Evolutionary conservation across 148 eudicot genomes (phyloP), one percentile per base, ranked within the genome.

Genomic region (Fagopyrum homotropicum): DNA sequence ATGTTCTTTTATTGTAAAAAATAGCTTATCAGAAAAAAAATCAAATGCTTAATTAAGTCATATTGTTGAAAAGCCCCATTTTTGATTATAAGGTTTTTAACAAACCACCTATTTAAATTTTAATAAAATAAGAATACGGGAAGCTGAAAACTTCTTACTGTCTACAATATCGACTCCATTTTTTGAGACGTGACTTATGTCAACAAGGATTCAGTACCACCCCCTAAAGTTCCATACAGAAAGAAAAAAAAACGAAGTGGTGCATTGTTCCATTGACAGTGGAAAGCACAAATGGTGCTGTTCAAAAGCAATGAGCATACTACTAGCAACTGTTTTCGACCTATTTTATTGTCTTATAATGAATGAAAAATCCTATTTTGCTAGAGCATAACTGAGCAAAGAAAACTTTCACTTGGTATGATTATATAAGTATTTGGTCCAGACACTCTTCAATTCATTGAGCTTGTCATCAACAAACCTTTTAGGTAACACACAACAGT

Each of bases 391-490:
- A 57, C 9, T 17, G 12, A 6, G 17, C 61, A 56, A 56, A 56
- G 17, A 60, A 9, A 12, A 26, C 26, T 60, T 60, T 60, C 26
- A 8, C 14, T 8, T 60, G 26, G 5, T 60, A 60, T 60, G 43
- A 17, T 22, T 1, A 22, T 11, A 26, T 22, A 60, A 2, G 66
- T 60, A 60, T 10, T 63, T 30, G 69, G 35, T 63, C 66, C 4
- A 63, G n/a, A 14, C 69, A 63, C 11, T 63, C n/a, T 63, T 63
- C 69, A 63, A 29, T 63, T 63, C 45, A 63, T 63, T 63, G 45
- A 35, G 4, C 69, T 63, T 63, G 16, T 35, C 69, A 63, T 35
- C 45, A 11, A 8, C 35, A 63, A 5, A 30, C n/a, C 45, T 30
- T 63, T 3, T 63, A 30, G 69, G 4, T 63, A 30, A 63, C 69